phyloP scores from a whole-genome alignment of 805 yeast genomes.

The Hanseniaspora singularis region DNA sequence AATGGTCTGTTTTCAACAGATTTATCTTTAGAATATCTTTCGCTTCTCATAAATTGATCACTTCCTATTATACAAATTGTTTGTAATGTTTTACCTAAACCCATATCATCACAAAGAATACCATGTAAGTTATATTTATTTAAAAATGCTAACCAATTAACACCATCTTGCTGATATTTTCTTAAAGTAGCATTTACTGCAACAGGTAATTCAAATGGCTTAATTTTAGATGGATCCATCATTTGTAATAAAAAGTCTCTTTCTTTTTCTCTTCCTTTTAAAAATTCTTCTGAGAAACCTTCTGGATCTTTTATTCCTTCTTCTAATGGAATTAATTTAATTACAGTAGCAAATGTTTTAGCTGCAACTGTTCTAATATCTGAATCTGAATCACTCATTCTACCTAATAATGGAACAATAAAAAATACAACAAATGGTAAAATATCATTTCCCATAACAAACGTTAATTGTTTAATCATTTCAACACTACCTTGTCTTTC shows the following conservation, averaged over 20 bases:
- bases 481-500: constrained; percentile 93
- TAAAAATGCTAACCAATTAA: constrained; percentile 91
- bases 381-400: constrained; percentile 91
- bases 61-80: constrained; percentile 94
- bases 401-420: constrained; percentile 89
- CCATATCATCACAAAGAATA: constrained; percentile 98
- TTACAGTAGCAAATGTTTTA: constrained; percentile 90
- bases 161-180: constrained; percentile 95
- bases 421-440: constrained; percentile 90
- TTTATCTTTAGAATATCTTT: constrained; percentile 47
- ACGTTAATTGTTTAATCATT: constrained; percentile 72
- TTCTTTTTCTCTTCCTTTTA: constrained; percentile 84
- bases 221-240: constrained; percentile 91
- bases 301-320: constrained; percentile 94
- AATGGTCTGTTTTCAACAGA: constrained; percentile 57
- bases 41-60: constrained; percentile 78
- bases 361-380: constrained; percentile 88
- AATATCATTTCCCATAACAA: constrained; percentile 75
- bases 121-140: constrained; percentile 95
- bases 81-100: constrained; percentile 91
- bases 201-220: constrained; percentile 80
- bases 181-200: constrained; percentile 85
- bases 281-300: constrained; percentile 71
- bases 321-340: constrained; percentile 89
- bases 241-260: constrained; percentile 90